Conservation (phyloP, 1,284 basidiomycete genomes). For the Papiliotrema nemorosa region DNA sequence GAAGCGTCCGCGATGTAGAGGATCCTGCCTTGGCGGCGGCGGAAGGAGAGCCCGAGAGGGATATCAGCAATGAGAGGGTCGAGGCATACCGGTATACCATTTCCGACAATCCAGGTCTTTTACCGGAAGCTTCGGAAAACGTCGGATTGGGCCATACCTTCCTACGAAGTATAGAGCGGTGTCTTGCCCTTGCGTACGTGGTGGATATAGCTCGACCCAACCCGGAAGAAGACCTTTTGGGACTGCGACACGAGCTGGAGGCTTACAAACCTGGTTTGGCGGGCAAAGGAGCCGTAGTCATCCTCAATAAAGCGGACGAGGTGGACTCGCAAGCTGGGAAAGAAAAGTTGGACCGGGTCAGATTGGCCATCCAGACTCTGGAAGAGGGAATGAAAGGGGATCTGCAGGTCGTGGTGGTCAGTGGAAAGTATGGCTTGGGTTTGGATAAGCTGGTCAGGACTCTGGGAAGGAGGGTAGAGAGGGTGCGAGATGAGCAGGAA, state of each 20-base stretch:
- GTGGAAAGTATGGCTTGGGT: conserved; percentile 78
- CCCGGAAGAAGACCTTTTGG: conserved; percentile 71
- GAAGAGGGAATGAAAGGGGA: conserved; percentile 52
- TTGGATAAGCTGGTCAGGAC: conserved; percentile 62
- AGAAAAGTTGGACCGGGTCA: conserved; percentile 50
- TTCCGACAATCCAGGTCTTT: conserved; percentile 95
- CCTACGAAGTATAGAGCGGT: conserved; percentile 87
- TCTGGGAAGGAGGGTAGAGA: conserved; percentile 51
- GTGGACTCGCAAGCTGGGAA: conserved; percentile 52
- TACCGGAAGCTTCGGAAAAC: conserved; percentile 77
- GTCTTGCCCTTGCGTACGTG: conserved; percentile 84
- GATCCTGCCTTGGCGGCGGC: too few relatives aligned
- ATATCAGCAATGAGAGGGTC: conserved; percentile 1
- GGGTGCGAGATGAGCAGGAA: background rate
- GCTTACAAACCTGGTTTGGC: conserved; percentile 78
- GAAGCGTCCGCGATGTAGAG: background rate
- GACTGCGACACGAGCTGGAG: conserved; percentile 76
- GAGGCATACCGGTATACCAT: conserved; percentile 86
- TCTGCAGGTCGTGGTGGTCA: conserved; percentile 69
- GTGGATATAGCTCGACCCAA: conserved; percentile 72
- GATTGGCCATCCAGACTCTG: conserved; percentile 33
- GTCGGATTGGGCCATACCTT: conserved; percentile 93
- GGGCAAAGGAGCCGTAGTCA: conserved; percentile 68
- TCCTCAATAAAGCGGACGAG: conserved; percentile 93
- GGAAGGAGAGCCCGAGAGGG: background rate